A percentile compares a stretch with the other conserved stretches of the same genome.
Evolutionary conservation across 176 grass and related monocot species (phyloP).

Genomic region (Oryza coarctata): DNA sequence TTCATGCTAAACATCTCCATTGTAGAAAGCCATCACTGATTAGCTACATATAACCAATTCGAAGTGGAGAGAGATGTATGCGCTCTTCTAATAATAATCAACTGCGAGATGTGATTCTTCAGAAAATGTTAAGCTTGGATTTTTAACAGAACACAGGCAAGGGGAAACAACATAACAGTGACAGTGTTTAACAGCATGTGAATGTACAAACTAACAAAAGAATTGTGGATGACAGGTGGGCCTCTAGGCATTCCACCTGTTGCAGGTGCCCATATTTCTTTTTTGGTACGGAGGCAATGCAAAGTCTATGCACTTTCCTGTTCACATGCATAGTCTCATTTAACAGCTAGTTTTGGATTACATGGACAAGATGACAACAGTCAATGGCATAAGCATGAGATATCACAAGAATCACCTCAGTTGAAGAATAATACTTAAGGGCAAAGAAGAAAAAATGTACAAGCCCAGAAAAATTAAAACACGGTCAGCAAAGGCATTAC

Average conservation of each 20-base stretch:
- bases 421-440: conserved; percentile 3
- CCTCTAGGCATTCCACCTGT: neutral
- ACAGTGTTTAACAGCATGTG: conserved; percentile 22
- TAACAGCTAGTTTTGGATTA: neutral
- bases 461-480: neutral
- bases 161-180: neutral
- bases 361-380: neutral
- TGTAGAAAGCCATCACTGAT: neutral
- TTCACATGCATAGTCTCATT: neutral
- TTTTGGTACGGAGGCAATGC: neutral
- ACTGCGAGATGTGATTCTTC: neutral
- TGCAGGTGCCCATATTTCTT: neutral
- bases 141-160: neutral
- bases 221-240: neutral
- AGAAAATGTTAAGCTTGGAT: neutral
- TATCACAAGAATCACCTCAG: conserved; percentile 4
- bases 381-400: neutral
- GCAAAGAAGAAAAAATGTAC: neutral
- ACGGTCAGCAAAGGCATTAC: conserved; percentile 35
- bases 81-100: neutral
- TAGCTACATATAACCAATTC: neutral
- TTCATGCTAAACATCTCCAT: neutral
- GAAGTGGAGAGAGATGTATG: neutral
- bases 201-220: neutral
- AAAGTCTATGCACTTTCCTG: neutral